Percentiles rank a stretch among this genome's conserved stretches.
Evolutionary conservation across 805 yeast species (phyloP).

Genomic region (Pichia insulana): DNA sequence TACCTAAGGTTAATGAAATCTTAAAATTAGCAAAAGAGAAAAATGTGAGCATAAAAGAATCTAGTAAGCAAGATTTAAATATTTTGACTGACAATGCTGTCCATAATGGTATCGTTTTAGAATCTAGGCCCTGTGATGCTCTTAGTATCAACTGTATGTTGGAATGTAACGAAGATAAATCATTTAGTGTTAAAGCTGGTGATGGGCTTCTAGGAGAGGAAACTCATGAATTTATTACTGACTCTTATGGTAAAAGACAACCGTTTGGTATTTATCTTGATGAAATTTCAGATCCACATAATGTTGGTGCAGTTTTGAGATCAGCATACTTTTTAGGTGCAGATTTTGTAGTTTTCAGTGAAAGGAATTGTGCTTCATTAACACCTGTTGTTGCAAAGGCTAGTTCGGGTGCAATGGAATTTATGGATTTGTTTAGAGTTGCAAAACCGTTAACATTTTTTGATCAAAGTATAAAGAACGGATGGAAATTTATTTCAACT

Average conservation of each 20-base stretch:
- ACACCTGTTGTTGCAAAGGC: constrained; percentile 76
- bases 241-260: constrained; percentile 20
- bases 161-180: not conserved
- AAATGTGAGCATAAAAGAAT: constrained; percentile 28
- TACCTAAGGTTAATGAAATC: constrained; percentile 32
- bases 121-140: constrained; percentile 46
- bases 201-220: not conserved
- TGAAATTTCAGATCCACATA: constrained; percentile 79
- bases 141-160: constrained; percentile 1
- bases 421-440: constrained; percentile 50
- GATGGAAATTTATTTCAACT: constrained; percentile 69
- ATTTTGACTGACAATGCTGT: constrained; percentile 56
- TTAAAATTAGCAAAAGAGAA: constrained; percentile 36
- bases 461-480: constrained; percentile 42
- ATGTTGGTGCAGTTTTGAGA: constrained; percentile 74
- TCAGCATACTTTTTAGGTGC: constrained; percentile 77
- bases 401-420: constrained; percentile 78
- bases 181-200: not conserved
- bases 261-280: constrained; percentile 75
- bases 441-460: constrained; percentile 56
- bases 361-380: constrained; percentile 61
- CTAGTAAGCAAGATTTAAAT: constrained; percentile 46
- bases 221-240: not conserved
- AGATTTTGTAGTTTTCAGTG: constrained; percentile 66
- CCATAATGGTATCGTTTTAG: constrained; percentile 74